Evolutionary conservation across 2,329 filamentous ascomycete genomes (phyloP), one percentile per base, ranked within the genome.

Genomic region (Plenodomus tracheiphilus): DNA sequence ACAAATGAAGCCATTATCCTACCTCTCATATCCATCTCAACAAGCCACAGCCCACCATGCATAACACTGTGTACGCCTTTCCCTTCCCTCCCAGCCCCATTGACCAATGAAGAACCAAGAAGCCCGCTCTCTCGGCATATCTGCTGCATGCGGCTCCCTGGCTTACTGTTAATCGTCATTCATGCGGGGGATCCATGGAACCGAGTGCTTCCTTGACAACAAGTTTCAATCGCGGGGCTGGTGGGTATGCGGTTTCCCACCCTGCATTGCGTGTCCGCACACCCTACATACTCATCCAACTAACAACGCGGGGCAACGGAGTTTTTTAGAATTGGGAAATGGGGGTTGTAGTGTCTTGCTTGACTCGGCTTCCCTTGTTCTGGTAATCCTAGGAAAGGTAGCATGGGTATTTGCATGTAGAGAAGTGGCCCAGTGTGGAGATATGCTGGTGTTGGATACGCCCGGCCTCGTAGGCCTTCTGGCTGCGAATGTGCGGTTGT

Each of bases 111-210:
- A 3, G 11, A 10, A n/a, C 11, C 5, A 2, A 18, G 11, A 42
- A 11, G 19, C 28, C 16, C 20, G 15, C 38, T n/a, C 21, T 42
- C 38, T 46, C 42, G 49, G 32, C 41, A 43, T 45, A 46, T 47
- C 55, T 42, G 49, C 47, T 16, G 46, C 43, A 53, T 61, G 61
- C 59, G 61, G 61, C 59, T 64, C 60, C 53, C n/a, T 46, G 43
- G 32, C 39, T 34, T 47, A 50, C 46, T 47, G n/a, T n/a, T n/a
- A n/a, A n/a, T n/a, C n/a, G n/a, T n/a, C n/a, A n/a, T n/a, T n/a
- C n/a, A 58, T 56, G 56, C 51, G 61, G 58, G 55, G 52, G 49
- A 56, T 53, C 22, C 56, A 42, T 50, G 45, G 52, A 49, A 47
- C 58, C 52, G 52, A 51, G 37, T 43, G 43, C 39, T 38, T 25